These are phyloP conservation scores for Lactarius hatsudake DNA, from an alignment of 768 basidiomycete genomes.

Conservation along the genomic window DNA sequence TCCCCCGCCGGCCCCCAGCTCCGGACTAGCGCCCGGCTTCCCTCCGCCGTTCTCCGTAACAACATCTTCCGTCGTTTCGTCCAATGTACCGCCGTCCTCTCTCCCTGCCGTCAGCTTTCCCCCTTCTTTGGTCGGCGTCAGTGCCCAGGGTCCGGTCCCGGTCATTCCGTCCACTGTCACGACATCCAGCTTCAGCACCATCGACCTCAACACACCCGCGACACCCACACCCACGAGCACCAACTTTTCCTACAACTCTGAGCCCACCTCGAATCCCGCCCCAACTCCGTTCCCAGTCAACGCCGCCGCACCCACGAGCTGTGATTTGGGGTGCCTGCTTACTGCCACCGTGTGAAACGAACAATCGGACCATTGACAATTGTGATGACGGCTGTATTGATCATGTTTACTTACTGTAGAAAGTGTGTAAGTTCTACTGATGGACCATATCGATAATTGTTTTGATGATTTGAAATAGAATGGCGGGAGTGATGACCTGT, in stretches of 20 bases:
- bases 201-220: conserved; percentile 1
- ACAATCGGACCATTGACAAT: not conserved
- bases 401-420: not conserved
- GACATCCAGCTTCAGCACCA: not conserved
- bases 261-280: conserved; percentile 1
- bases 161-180: not conserved
- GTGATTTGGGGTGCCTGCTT: conserved; percentile 4
- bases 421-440: not conserved
- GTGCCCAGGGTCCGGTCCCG: not conserved
- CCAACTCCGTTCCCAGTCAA: not conserved
- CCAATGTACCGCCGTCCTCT: not conserved
- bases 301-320: not conserved
- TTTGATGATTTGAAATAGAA: not conserved
- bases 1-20: not conserved
- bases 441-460: not conserved
- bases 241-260: conserved; percentile 9
- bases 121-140: not conserved
- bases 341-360: conserved; percentile 4
- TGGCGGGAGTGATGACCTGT: too few species aligned
- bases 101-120: not conserved
- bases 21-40: not conserved
- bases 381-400: not conserved
- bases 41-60: not conserved
- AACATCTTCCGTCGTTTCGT: not conserved
- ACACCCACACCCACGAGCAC: not conserved